These are phyloP conservation scores for Vitis riparia DNA, from an alignment of 164 flowering plant genomes.

Conservation along the genomic window DNA sequence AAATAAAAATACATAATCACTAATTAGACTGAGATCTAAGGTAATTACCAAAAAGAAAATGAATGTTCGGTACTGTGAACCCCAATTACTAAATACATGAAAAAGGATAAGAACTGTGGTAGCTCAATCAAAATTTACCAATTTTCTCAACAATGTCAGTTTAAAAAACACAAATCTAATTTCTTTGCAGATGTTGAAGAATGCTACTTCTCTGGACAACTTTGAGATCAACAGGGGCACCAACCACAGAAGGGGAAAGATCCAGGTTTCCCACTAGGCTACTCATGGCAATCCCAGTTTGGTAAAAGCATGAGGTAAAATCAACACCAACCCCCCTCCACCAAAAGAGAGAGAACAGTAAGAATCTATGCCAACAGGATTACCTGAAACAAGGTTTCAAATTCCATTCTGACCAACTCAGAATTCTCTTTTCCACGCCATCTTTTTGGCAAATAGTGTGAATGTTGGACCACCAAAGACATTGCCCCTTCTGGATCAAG, in stretches of 20 bases:
- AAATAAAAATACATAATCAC: too few relatives aligned
- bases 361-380: neutral
- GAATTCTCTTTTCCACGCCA: conserved; percentile 96
- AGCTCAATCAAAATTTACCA: too few relatives aligned
- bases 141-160: too few relatives aligned
- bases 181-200: neutral
- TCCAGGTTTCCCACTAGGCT: neutral
- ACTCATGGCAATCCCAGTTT: neutral
- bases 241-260: neutral
- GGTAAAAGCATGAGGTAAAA: neutral
- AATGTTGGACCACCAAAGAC: conserved; percentile 86
- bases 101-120: too few relatives aligned
- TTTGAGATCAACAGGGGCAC: neutral
- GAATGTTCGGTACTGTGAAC: too few relatives aligned
- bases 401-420: conserved; percentile 71
- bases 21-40: too few relatives aligned
- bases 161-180: too few relatives aligned
- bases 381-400: conserved; percentile 96
- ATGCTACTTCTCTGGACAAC: neutral
- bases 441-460: conserved; percentile 94
- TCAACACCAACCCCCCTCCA: too few relatives aligned
- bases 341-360: too few relatives aligned
- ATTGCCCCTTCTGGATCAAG: conserved; percentile 90
- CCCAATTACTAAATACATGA: too few relatives aligned
- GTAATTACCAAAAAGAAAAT: too few relatives aligned